phyloP scores from a whole-genome alignment of 1,284 basidiomycete genomes.

The Wolfiporia cocos region DNA sequence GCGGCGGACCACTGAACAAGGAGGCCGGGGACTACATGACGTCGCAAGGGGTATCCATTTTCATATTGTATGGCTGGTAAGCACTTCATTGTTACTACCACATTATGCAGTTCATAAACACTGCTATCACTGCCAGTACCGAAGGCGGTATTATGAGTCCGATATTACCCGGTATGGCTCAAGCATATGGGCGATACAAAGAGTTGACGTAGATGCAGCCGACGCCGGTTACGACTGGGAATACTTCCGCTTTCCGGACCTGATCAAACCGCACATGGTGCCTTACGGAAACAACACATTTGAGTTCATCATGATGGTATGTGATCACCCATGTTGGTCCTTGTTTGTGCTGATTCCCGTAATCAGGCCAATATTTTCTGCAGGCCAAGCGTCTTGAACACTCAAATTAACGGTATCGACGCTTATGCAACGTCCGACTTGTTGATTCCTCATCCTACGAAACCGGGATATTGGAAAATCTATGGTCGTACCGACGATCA shows the following conservation, averaged over 20 bases:
- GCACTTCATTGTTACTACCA: no score
- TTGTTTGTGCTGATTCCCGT: neutral
- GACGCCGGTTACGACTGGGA: slow-evolving; percentile 12
- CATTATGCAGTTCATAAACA: no score
- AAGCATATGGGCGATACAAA: no score
- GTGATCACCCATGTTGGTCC: neutral
- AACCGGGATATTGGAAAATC: slow-evolving; percentile 36
- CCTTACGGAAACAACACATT: slow-evolving; percentile 9
- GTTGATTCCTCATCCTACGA: slow-evolving; percentile 38
- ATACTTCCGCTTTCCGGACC: slow-evolving; percentile 10
- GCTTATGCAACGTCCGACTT: slow-evolving; percentile 37
- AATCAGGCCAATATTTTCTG: neutral
- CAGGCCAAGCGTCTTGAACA: slow-evolving; percentile 21
- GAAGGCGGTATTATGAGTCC: neutral
- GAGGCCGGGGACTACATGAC: slow-evolving; percentile 14
- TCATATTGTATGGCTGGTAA: slow-evolving; percentile 12
- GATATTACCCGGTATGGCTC: neutral
- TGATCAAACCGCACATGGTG: slow-evolving; percentile 5
- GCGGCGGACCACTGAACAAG: slow-evolving; percentile 15
- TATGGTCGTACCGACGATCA: slow-evolving; percentile 45
- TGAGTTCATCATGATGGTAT: slow-evolving; percentile 10
- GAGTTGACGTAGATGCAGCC: no score
- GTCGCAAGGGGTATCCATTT: slow-evolving; percentile 10
- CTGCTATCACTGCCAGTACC: neutral
- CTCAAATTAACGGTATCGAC: slow-evolving; percentile 20